phyloP scores from a whole-genome alignment of 2,329 filamentous ascomycete genomes.

The Colletotrichum orbiculare region DNA sequence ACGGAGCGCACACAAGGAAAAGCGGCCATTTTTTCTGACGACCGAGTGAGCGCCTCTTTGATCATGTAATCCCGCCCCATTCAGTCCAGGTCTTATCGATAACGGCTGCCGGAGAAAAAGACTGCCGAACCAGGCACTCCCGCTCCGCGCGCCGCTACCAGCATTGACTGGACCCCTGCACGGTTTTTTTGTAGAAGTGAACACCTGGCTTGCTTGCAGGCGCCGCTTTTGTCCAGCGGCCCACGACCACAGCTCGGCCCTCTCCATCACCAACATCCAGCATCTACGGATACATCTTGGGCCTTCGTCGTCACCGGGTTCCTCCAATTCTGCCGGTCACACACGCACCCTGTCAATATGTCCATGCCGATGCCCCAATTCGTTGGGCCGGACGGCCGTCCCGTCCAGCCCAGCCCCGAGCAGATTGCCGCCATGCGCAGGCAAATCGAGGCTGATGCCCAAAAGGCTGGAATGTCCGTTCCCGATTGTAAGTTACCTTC shows the following conservation, averaged over 20 bases:
- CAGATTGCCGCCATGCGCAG: slow-evolving; percentile 88
- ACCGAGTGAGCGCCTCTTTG: too few species aligned
- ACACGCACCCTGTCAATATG: slow-evolving; percentile 24
- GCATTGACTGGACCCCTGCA: slow-evolving; percentile 22
- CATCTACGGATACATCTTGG: background rate
- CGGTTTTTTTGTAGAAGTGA: slow-evolving; percentile 36
- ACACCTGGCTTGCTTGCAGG: slow-evolving; percentile 39
- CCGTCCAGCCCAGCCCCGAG: slow-evolving; percentile 69
- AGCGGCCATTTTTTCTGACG: too few species aligned
- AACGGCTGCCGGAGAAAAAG: slow-evolving; percentile 35
- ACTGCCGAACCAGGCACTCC: slow-evolving; percentile 16
- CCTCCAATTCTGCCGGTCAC: slow-evolving; percentile 5
- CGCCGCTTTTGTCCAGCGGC: slow-evolving; percentile 27
- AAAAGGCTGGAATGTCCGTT: slow-evolving; percentile 85
- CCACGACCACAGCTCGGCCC: slow-evolving; percentile 23
- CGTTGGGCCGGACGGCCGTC: slow-evolving; percentile 43
- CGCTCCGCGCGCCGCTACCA: too few species aligned
- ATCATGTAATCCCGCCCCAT: background rate
- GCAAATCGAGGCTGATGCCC: slow-evolving; percentile 83
- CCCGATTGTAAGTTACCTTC: slow-evolving; percentile 66
- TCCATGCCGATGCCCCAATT: slow-evolving; percentile 44
- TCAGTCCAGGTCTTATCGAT: slow-evolving; percentile 25
- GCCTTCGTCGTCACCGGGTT: slow-evolving; percentile 17
- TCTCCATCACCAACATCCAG: slow-evolving; percentile 12
- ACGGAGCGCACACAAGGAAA: too few species aligned